Conservation (phyloP, 192 early-diverging fungal genomes). For the Haplosporangium gracile region DNA sequence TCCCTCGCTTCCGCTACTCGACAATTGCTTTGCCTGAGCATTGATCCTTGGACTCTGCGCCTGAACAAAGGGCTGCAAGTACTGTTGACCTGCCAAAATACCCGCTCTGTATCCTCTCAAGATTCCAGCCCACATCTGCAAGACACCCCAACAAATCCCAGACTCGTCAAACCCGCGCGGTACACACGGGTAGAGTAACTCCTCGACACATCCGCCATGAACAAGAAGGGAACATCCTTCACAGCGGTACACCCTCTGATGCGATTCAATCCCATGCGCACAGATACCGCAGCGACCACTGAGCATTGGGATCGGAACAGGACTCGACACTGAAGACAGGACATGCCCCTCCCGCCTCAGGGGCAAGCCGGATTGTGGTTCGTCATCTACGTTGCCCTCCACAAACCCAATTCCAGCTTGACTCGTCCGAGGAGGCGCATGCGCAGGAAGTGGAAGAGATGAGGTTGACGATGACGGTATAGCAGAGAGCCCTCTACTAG, state of each 20-base stretch:
- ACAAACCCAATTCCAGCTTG: background rate
- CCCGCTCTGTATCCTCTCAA: conserved; percentile 77
- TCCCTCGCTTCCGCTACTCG: conserved; percentile 37
- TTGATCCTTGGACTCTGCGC: background rate
- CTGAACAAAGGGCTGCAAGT: conserved; percentile 1
- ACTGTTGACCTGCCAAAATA: conserved; percentile 54
- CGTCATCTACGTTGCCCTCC: background rate
- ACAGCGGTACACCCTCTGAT: conserved; percentile 33
- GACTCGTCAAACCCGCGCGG: conserved; percentile 76
- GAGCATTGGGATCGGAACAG: conserved; percentile 28
- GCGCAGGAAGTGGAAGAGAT: background rate
- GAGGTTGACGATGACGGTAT: background rate
- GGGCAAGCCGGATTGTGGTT: background rate
- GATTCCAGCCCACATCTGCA: conserved; percentile 83
- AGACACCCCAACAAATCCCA: conserved; percentile 73
- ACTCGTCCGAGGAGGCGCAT: background rate
- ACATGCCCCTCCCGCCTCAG: conserved; percentile 29
- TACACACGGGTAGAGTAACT: conserved; percentile 68
- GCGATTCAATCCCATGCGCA: conserved; percentile 5
- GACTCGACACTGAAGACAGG: conserved; percentile 22
- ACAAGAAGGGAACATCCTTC: conserved; percentile 61
- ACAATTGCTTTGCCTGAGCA: conserved; percentile 33
- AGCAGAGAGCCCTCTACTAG: background rate
- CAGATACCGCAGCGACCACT: conserved; percentile 47
- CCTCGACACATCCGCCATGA: conserved; percentile 61